Conservation (phyloP, 805 yeast species). For the Candida montana region DNA sequence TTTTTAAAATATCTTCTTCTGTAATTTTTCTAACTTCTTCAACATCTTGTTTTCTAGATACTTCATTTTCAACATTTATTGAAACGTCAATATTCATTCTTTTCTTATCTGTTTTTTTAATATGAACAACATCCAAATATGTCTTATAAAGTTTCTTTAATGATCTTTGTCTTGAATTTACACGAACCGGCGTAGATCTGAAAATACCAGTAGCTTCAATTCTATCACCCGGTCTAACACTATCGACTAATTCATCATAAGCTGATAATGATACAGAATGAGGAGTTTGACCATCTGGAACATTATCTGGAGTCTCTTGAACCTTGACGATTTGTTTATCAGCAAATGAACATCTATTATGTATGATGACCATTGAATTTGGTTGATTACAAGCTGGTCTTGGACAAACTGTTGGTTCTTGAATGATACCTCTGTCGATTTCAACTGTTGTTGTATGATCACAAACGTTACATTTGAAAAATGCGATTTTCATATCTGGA, state of each 20-base stretch:
- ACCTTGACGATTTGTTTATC: constrained; percentile 92
- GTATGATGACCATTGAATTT: constrained; percentile 85
- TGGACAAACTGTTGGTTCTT: constrained; percentile 93
- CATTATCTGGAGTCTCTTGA: constrained; percentile 94
- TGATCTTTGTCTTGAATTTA: constrained; percentile 79
- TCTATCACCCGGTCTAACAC: constrained; percentile 94
- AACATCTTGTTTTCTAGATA: constrained; percentile 59
- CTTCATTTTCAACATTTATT: constrained; percentile 43
- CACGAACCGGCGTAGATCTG: constrained; percentile 86
- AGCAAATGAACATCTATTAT: constrained; percentile 88
- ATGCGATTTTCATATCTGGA: constrained; percentile 97
- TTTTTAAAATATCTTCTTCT: constrained; percentile 61
- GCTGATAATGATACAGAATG: constrained; percentile 92
- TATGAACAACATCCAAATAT: constrained; percentile 89
- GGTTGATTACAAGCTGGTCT: constrained; percentile 75
- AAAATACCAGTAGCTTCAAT: constrained; percentile 94
- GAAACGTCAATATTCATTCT: constrained; percentile 77
- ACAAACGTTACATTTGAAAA: constrained; percentile 92
- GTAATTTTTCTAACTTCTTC: constrained; percentile 70
- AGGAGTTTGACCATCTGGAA: constrained; percentile 98
- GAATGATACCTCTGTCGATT: constrained; percentile 89
- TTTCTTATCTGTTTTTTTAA: constrained; percentile 77
- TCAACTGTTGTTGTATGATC: constrained; percentile 89
- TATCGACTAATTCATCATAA: constrained; percentile 92
- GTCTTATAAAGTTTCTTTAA: constrained; percentile 85